phyloP scores from a whole-genome alignment of 1,284 basidiomycete genomes.

The Entoloma clypeatum region DNA sequence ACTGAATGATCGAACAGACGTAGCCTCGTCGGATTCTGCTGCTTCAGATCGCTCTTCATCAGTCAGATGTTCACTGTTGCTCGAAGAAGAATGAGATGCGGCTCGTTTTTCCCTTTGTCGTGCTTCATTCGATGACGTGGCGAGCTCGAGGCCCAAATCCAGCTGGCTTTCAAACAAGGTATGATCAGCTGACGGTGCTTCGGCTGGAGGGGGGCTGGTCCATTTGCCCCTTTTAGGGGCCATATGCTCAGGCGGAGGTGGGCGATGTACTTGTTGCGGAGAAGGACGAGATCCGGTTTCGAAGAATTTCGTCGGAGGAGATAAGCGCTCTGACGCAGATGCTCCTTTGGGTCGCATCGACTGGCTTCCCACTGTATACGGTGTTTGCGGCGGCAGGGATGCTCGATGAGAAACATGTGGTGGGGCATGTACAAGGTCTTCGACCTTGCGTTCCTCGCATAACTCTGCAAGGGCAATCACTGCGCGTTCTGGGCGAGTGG shows the following conservation, averaged over 20 bases:
- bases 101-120: conserved; percentile 47
- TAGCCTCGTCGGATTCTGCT: conserved; percentile 61
- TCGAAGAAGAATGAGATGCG: conserved; percentile 47
- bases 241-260: conserved; percentile 67
- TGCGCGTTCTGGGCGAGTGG: conserved; percentile 76
- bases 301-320: conserved; percentile 46
- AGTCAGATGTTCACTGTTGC: conserved; percentile 57
- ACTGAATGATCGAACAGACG: conserved; percentile 57
- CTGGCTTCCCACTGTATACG: conserved; percentile 62
- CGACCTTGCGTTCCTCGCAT: conserved; percentile 73
- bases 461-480: conserved; percentile 78
- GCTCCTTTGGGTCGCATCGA: conserved; percentile 50
- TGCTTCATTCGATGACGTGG: conserved; percentile 58
- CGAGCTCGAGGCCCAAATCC: conserved; percentile 59
- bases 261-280: conserved; percentile 33
- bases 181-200: conserved; percentile 64
- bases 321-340: conserved; percentile 41
- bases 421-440: conserved; percentile 53
- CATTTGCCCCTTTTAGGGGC: conserved; percentile 71
- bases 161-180: conserved; percentile 63
- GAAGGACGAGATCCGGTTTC: conserved; percentile 35
- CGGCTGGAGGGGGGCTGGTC: conserved; percentile 79
- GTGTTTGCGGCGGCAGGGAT: conserved; percentile 61
- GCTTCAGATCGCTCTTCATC: conserved; percentile 63
- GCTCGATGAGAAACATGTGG: conserved; percentile 51